A percentile compares a stretch with the other conserved stretches of the same genome.
Conservation (phyloP, 495 filamentous ascomycete species). For the Xylaria intraflava region DNA sequence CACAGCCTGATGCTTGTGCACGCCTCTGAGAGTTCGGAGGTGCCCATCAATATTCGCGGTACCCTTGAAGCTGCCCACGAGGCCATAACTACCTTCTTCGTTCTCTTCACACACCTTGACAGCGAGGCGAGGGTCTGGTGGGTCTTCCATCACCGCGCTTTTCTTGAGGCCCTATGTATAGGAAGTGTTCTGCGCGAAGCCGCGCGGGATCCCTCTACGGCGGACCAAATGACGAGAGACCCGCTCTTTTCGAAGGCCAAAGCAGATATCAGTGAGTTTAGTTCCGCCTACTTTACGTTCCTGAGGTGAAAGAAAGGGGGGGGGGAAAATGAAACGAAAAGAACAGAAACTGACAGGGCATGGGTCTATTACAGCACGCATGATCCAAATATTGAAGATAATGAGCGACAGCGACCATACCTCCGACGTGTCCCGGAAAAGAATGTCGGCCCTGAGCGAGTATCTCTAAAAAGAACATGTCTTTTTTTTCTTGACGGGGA, state of each 20-base stretch:
- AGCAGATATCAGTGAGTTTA: conserved; percentile 48
- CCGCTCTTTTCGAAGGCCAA: conserved; percentile 49
- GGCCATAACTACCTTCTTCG: conserved; percentile 57
- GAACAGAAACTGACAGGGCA: conserved; percentile 1
- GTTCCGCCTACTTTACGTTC: not conserved
- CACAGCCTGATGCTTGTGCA: conserved; percentile 69
- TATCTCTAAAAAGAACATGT: conserved; percentile 32
- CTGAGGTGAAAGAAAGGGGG: not conserved
- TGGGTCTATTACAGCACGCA: conserved; percentile 30
- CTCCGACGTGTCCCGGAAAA: conserved; percentile 47
- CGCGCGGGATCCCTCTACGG: conserved; percentile 25
- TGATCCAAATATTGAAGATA: conserved; percentile 52
- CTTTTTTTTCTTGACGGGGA: not conserved
- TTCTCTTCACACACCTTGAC: conserved; percentile 55
- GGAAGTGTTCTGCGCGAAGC: conserved; percentile 40
- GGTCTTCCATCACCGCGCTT: conserved; percentile 69
- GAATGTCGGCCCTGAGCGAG: conserved; percentile 49
- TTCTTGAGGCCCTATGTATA: conserved; percentile 57
- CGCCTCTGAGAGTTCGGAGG: conserved; percentile 50
- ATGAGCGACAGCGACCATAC: conserved; percentile 48
- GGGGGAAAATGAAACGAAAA: not conserved
- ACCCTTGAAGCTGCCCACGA: conserved; percentile 65
- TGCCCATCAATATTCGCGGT: conserved; percentile 55
- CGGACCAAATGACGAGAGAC: conserved; percentile 37
- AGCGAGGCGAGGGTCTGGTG: conserved; percentile 66